These are phyloP conservation scores for Ogataea degrootiae DNA, from an alignment of 805 yeast species.

Conservation along the genomic window DNA sequence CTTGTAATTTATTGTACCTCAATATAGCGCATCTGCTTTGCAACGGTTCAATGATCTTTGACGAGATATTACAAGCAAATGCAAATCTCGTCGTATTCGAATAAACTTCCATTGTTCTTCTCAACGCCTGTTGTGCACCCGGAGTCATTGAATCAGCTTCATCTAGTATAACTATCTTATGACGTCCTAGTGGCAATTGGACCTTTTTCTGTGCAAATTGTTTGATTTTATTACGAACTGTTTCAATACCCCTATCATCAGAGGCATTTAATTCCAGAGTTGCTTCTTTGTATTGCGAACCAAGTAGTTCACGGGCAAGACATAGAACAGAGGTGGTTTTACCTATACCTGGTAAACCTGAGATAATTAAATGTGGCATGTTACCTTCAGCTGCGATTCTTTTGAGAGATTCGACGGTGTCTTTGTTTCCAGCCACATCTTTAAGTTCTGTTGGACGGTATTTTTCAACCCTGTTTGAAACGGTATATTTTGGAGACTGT, in stretches of 20 bases:
- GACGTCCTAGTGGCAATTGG: conserved; percentile 80
- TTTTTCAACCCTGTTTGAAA: conserved; percentile 73
- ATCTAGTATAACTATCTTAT: conserved; percentile 87
- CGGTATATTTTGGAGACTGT: not conserved
- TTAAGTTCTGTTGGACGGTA: conserved; percentile 76
- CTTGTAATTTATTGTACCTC: conserved; percentile 74
- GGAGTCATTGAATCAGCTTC: conserved; percentile 98
- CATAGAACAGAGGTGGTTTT: conserved; percentile 93
- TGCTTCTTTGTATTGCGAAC: conserved; percentile 63
- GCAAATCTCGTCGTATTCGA: conserved; percentile 96
- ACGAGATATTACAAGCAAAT: conserved; percentile 95
- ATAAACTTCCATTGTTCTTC: conserved; percentile 93
- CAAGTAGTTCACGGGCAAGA: conserved; percentile 78
- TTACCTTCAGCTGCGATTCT: conserved; percentile 90
- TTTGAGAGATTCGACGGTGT: conserved; percentile 77
- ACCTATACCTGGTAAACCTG: conserved; percentile 97
- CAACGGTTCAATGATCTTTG: conserved; percentile 92
- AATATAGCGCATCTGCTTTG: conserved; percentile 95
- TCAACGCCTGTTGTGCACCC: conserved; percentile 91
- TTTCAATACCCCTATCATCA: conserved; percentile 97
- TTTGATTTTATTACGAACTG: conserved; percentile 88
- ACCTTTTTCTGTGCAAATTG: conserved; percentile 95
- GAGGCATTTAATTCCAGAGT: conserved; percentile 92
- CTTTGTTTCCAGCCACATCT: conserved; percentile 92
- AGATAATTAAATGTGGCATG: conserved; percentile 93